Percentiles rank a stretch among this genome's conserved stretches.
Evolutionary conservation across 345 rosid genomes (phyloP).

Genomic region (Schrenkiella parvula): DNA sequence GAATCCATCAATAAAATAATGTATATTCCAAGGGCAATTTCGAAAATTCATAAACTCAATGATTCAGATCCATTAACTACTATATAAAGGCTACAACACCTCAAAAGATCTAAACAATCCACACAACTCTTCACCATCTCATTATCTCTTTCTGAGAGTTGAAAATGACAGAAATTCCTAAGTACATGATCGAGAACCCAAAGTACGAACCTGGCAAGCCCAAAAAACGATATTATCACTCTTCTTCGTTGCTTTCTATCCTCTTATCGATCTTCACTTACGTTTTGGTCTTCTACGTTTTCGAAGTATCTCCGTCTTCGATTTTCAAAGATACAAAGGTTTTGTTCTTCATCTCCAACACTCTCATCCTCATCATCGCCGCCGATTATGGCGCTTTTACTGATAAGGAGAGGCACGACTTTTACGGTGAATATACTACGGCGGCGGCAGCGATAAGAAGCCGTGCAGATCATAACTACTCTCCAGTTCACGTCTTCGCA

Average conservation of each 20-base stretch:
- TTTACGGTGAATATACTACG: conserved; percentile 25
- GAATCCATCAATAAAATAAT: not conserved
- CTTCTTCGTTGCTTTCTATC: conserved; percentile 31
- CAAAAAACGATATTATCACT: not conserved
- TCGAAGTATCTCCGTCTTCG: conserved; percentile 50
- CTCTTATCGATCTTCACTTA: conserved; percentile 35
- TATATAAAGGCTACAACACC: conserved; percentile 13
- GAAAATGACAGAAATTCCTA: conserved; percentile 26
- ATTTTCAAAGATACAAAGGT: conserved; percentile 47
- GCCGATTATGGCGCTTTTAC: conserved; percentile 59
- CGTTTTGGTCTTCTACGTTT: conserved; percentile 42
- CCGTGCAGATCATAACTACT: not conserved
- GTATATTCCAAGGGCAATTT: not conserved
- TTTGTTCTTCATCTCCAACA: conserved; percentile 67
- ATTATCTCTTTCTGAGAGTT: not conserved
- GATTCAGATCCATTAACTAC: not conserved
- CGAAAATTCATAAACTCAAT: not conserved
- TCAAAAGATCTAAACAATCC: not conserved
- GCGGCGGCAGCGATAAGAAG: not conserved
- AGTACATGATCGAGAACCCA: conserved; percentile 22
- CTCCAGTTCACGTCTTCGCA: not conserved
- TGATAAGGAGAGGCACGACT: conserved; percentile 28
- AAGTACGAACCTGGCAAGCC: conserved; percentile 19
- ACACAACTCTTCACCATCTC: not conserved
- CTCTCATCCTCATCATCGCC: conserved; percentile 55